These are phyloP conservation scores for Cystobasidium sp. DNA, from an alignment of 1,284 basidiomycete genomes.

Conservation along the genomic window DNA sequence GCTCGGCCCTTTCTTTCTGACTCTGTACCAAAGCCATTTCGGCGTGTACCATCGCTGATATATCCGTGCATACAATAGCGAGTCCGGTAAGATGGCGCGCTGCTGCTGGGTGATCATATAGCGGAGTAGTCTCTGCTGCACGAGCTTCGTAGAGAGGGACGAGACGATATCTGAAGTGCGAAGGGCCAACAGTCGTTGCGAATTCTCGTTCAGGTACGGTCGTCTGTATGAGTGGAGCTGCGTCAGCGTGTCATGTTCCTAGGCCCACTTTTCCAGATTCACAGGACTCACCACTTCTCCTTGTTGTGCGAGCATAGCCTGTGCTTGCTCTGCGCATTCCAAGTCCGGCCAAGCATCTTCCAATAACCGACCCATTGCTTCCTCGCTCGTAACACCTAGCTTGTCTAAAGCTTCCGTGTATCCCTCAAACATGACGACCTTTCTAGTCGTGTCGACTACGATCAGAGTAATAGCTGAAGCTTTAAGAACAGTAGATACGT, in stretches of 20 bases:
- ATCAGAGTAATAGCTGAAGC: slow-evolving; percentile 32
- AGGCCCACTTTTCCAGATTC: too few relatives aligned
- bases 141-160: slow-evolving; percentile 19
- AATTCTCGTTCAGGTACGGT: slow-evolving; percentile 35
- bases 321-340: slow-evolving; percentile 28
- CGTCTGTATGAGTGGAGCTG: not conserved
- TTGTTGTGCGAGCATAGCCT: slow-evolving; percentile 16
- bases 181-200: not conserved
- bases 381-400: slow-evolving; percentile 20
- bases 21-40: slow-evolving; percentile 55
- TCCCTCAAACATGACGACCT: slow-evolving; percentile 34
- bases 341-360: slow-evolving; percentile 36
- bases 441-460: slow-evolving; percentile 20
- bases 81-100: slow-evolving; percentile 51
- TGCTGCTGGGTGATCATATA: not conserved
- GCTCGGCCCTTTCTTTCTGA: slow-evolving; percentile 55
- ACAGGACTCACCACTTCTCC: not conserved
- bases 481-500: slow-evolving; percentile 35
- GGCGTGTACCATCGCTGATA: slow-evolving; percentile 56
- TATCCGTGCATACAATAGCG: slow-evolving; percentile 57
- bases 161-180: slow-evolving; percentile 32
- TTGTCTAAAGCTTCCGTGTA: slow-evolving; percentile 27
- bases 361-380: slow-evolving; percentile 17
- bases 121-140: not conserved
- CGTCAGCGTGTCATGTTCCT: too few relatives aligned